Evolutionary conservation across 306 rosid species (phyloP).

Genomic region (Cicer pinnatifidum): DNA sequence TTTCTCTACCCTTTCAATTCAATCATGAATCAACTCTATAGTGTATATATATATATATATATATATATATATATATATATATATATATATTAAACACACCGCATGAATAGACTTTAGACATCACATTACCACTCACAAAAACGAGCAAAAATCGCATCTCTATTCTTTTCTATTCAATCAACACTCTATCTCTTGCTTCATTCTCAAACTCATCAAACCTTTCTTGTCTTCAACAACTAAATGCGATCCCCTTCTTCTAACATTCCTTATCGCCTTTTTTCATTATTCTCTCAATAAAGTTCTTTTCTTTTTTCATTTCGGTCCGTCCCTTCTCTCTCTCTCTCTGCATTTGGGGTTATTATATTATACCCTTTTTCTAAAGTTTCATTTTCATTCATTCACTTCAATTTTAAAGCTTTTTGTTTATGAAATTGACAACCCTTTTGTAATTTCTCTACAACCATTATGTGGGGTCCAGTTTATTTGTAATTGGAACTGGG

Average conservation of each 20-base stretch:
- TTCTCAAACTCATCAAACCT: constrained; percentile 46
- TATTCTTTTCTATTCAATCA: constrained; percentile 4
- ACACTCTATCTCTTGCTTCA: constrained; percentile 81
- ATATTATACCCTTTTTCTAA: constrained; percentile 27
- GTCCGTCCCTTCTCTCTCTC: constrained; percentile 43
- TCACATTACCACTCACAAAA: neutral
- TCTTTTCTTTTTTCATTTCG: constrained; percentile 48
- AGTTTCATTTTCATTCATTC: constrained; percentile 16
- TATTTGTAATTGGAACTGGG: constrained; percentile 22
- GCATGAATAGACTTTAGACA: constrained; percentile 25
- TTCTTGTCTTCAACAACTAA: constrained; percentile 64
- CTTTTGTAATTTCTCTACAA: neutral
- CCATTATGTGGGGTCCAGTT: constrained; percentile 48
- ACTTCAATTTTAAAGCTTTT: constrained; percentile 31
- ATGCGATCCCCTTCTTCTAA: constrained; percentile 69
- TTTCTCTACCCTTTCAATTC: constrained; percentile 9
- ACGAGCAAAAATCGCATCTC: constrained; percentile 50
- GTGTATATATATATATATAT: constrained; percentile 4
- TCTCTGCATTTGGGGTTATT: constrained; percentile 28
- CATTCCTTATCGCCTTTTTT: constrained; percentile 51
- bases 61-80: neutral
- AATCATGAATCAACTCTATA: neutral
- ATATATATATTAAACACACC: neutral
- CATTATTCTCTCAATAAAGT: constrained; percentile 49
- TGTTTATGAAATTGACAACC: constrained; percentile 38